These are phyloP conservation scores for Yamadazyma nakazawae DNA, from an alignment of 805 yeast species.

Conservation along the genomic window DNA sequence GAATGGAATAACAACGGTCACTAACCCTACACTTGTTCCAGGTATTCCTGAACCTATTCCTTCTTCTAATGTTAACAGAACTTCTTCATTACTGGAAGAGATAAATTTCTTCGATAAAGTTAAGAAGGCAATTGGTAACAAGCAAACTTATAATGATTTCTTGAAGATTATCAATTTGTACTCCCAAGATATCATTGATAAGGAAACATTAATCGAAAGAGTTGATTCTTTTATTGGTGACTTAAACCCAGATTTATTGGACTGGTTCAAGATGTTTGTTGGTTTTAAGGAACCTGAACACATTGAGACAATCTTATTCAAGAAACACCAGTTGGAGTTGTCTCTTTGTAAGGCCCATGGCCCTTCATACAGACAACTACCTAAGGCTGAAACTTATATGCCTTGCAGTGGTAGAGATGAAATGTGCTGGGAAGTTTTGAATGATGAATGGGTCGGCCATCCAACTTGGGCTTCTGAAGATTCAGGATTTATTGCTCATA, in stretches of 20 bases:
- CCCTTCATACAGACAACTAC: conserved; percentile 88
- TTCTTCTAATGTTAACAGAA: conserved; percentile 38
- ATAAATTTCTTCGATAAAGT: conserved; percentile 88
- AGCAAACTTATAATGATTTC: conserved; percentile 89
- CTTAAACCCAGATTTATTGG: conserved; percentile 68
- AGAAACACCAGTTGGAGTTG: conserved; percentile 87
- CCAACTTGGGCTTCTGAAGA: conserved; percentile 99
- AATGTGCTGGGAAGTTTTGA: conserved; percentile 97
- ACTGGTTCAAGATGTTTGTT: conserved; percentile 91
- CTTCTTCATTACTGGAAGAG: conserved; percentile 74
- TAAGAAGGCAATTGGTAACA: conserved; percentile 82
- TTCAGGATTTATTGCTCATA: conserved; percentile 97
- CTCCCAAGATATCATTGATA: conserved; percentile 88
- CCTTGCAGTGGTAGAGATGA: conserved; percentile 98
- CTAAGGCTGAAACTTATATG: conserved; percentile 92
- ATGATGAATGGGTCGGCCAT: conserved; percentile 99
- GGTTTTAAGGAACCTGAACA: conserved; percentile 85
- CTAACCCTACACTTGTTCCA: conserved; percentile 71
- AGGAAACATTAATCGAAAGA: conserved; percentile 73
- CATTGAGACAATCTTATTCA: conserved; percentile 83
- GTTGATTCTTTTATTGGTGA: conserved; percentile 82
- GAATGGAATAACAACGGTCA: conserved; percentile 28
- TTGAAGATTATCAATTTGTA: conserved; percentile 82
- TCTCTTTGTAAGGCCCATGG: conserved; percentile 92
- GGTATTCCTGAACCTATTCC: conserved; percentile 83